Conservation (phyloP, 768 basidiomycete species). For the Candolleomyces eurysporus region DNA sequence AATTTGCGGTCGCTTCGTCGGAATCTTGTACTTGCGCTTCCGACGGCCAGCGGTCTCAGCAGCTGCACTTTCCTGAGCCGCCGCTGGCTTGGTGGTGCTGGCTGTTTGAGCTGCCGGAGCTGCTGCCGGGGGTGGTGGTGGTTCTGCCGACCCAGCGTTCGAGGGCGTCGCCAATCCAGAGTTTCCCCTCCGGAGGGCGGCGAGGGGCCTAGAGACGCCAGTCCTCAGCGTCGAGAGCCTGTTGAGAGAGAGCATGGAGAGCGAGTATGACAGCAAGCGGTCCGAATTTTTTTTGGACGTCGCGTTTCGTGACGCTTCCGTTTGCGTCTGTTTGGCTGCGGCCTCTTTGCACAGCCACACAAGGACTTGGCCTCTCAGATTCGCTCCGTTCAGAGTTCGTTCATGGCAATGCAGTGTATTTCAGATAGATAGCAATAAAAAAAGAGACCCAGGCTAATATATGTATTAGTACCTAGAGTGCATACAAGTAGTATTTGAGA, state of each 20-base stretch:
- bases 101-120: background rate
- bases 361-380: background rate
- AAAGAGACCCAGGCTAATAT: too few relatives aligned
- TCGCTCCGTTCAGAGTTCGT: background rate
- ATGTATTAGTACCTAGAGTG: too few relatives aligned
- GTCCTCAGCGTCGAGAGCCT: background rate
- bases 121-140: constrained; percentile 1
- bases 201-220: background rate
- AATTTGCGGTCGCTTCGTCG: constrained; percentile 47
- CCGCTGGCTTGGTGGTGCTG: background rate
- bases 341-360: background rate
- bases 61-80: background rate
- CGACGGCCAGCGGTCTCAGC: constrained; percentile 26
- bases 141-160: too few relatives aligned
- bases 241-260: background rate
- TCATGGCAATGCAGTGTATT: background rate
- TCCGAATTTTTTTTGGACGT: background rate
- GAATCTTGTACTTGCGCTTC: constrained; percentile 20
- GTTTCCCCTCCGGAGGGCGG: background rate
- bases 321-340: constrained; percentile 10
- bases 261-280: background rate
- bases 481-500: too few relatives aligned
- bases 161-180: too few relatives aligned
- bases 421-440: too few relatives aligned
- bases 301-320: background rate